These are phyloP conservation scores for Dryas octopetala DNA, from an alignment of 306 rosid species.

Conservation along the genomic window DNA sequence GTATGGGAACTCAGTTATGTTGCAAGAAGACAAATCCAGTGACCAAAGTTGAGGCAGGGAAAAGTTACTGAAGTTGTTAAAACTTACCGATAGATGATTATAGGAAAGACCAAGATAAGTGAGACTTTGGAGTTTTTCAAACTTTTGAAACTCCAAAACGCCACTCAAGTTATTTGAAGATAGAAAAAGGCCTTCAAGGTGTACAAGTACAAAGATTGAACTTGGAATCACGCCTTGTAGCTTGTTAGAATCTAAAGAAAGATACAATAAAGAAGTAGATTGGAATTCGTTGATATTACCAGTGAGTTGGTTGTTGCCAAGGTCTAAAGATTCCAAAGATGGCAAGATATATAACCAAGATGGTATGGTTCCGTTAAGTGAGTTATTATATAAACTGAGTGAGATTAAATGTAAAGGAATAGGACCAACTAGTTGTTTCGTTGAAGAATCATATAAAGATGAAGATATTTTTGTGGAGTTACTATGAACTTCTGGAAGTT, in stretches of 20 bases:
- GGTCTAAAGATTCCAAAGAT: not conserved
- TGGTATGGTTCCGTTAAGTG: conserved; percentile 14
- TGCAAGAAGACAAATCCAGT: not conserved
- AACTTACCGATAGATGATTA: not conserved
- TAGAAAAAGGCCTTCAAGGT: not conserved
- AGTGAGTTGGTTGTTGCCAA: not conserved
- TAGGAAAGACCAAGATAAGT: not conserved
- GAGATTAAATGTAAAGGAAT: not conserved
- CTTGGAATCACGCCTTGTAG: not conserved
- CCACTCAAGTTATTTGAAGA: conserved; percentile 5
- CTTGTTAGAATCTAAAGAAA: not conserved
- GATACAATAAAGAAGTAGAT: not conserved
- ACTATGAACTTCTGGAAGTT: conserved; percentile 4
- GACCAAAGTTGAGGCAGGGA: not conserved
- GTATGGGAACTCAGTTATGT: not conserved
- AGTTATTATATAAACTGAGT: not conserved
- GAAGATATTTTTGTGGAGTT: not conserved
- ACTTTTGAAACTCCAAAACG: not conserved
- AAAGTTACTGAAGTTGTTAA: not conserved
- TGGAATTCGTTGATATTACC: not conserved
- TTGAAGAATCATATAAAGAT: no score
- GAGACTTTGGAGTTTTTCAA: not conserved
- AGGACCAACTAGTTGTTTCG: no score
- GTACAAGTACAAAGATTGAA: not conserved
- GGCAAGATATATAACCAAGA: conserved; percentile 19